Percentiles rank a stretch among this genome's conserved stretches.
Evolutionary conservation across 768 basidiomycete genomes (phyloP).

Genomic region (Chalciporus piperatus): DNA sequence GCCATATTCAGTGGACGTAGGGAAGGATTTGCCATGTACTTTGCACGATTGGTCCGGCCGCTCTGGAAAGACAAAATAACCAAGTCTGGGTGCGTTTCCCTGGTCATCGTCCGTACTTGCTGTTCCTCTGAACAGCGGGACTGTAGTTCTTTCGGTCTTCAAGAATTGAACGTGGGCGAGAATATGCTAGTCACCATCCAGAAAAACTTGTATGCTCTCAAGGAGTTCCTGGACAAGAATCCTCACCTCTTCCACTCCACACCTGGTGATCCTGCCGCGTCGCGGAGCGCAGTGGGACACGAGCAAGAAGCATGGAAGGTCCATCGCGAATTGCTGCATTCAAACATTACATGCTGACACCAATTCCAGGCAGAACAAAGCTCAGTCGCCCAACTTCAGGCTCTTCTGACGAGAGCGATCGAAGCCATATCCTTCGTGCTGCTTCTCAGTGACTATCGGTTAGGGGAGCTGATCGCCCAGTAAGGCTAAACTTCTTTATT

Average conservation of each 20-base stretch:
- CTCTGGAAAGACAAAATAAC: constrained; percentile 87
- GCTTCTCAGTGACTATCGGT: constrained; percentile 85
- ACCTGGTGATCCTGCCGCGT: constrained; percentile 63
- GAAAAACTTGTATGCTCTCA: constrained; percentile 74
- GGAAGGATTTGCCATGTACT: constrained; percentile 85
- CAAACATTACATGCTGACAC: constrained; percentile 8
- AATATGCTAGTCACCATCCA: constrained; percentile 65
- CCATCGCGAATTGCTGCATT: constrained; percentile 5
- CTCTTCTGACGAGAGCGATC: constrained; percentile 78
- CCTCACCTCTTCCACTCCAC: constrained; percentile 82
- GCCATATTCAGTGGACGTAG: constrained; percentile 83
- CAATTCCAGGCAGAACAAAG: constrained; percentile 67
- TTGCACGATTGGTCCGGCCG: constrained; percentile 80
- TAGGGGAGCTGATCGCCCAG: constrained; percentile 82
- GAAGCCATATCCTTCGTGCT: constrained; percentile 94
- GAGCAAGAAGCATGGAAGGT: constrained; percentile 94
- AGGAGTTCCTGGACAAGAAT: constrained; percentile 75
- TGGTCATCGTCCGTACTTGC: not conserved
- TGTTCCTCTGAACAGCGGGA: not conserved
- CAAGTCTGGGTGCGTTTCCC: constrained; percentile 47
- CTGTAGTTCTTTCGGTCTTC: constrained; percentile 41
- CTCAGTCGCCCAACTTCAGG: constrained; percentile 74
- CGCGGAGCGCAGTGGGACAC: constrained; percentile 50
- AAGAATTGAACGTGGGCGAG: constrained; percentile 65
- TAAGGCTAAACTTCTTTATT: constrained; percentile 37